Evolutionary conservation across 441 rosid species (phyloP), one percentile per base, ranked within the genome.

Genomic region (Populus hybrid): DNA sequence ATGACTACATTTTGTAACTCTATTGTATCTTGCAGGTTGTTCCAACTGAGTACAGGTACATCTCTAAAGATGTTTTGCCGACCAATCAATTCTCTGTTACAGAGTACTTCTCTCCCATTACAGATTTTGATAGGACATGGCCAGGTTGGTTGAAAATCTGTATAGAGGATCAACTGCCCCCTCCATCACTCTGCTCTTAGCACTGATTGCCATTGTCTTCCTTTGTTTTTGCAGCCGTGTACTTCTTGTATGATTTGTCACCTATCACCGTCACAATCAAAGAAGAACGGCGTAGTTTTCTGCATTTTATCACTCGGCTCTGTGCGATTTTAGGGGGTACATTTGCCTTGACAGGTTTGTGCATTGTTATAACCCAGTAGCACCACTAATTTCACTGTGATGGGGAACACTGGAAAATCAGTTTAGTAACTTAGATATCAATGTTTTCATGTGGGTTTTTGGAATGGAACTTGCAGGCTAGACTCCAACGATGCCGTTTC

Each of bases 291-390:
- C 98, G 90, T 42, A 92, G 98, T 83, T 94, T 96, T 86, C 92
- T 96, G 77, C 98, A 96, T 78, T 90, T 96, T 81, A 86, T 93
- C 83, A 96, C 99, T 67, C 86, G 99, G 73, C 99, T 96, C 74
- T 94, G 98, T 85, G 99, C 98, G n/a, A 95, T 96, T 69, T 85
- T 96, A 78, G 99, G 99, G 3, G 98, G 99, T 66, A 96, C 99
- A 73, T 96, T 94, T 89, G 99, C 98, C 34, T 77, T 96, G 67
- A 92, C 99, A 89, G 98, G 99, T 96, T 30, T 30, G 32, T 30
- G 32, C 32, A 30, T 30, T 3, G 70, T 83, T n/a, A 34, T 75
- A 35, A 9, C 9, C 24, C 14, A 7, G 5, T 20, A 57, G 4
- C 4, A 30, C 61, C 61, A 18, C n/a, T 10, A 36, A 8, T 35